phyloP scores from a whole-genome alignment of 148 eudicot genomes.

The Camellia sinensis region DNA sequence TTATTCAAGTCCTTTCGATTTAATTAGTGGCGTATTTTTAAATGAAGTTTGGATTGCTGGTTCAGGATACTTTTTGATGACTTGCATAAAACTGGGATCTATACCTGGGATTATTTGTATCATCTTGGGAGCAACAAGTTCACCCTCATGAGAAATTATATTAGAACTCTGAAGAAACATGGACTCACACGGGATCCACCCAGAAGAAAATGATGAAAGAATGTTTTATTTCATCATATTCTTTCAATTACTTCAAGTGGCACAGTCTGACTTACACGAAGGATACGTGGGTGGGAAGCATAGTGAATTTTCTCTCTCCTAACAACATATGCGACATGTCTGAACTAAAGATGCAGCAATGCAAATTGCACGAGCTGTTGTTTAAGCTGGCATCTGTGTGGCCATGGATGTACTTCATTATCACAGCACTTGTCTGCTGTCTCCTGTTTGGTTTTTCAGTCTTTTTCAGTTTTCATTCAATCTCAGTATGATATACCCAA shows the following conservation, averaged over 20 bases:
- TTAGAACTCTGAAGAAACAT: slow-evolving; percentile 68
- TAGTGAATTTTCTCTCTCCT: too few species aligned
- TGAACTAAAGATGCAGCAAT: too few species aligned
- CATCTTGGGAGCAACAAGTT: slow-evolving; percentile 90
- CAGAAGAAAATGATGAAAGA: slow-evolving; percentile 39
- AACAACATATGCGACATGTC: too few species aligned
- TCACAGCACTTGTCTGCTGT: neutral
- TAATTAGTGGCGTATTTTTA: neutral
- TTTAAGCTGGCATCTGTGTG: too few species aligned
- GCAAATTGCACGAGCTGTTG: too few species aligned
- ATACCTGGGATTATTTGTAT: slow-evolving; percentile 80
- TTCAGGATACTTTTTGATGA: slow-evolving; percentile 85
- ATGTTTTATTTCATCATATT: neutral
- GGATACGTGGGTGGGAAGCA: too few species aligned
- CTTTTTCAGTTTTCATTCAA: neutral
- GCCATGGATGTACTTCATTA: neutral
- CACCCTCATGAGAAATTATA: slow-evolving; percentile 72
- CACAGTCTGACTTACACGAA: neutral
- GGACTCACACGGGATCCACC: slow-evolving; percentile 80
- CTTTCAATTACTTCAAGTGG: neutral
- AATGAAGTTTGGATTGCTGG: neutral
- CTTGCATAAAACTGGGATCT: slow-evolving; percentile 59
- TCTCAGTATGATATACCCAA: too few species aligned
- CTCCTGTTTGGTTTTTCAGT: neutral
- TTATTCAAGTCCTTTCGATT: neutral